phyloP scores from a whole-genome alignment of 129 eudicot species.

The Kitagawia praeruptora region DNA sequence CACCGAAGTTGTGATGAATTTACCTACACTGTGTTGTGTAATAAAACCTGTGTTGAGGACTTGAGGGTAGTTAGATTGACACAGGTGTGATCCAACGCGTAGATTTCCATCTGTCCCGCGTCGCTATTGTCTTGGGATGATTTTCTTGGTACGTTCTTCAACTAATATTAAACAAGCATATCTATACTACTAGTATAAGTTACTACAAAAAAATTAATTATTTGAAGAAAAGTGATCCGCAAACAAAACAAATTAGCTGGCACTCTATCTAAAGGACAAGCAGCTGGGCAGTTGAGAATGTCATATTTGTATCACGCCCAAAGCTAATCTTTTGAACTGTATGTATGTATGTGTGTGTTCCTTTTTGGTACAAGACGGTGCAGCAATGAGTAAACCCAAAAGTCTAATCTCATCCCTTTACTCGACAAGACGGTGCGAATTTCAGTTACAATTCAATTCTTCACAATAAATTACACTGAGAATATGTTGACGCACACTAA shows the following conservation, averaged over 20 bases:
- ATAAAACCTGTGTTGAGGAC: neutral
- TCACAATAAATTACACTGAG: neutral
- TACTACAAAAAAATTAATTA: neutral
- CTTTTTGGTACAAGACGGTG: neutral
- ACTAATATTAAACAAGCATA: neutral
- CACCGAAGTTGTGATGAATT: neutral
- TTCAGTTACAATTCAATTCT: neutral
- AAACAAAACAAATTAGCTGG: neutral
- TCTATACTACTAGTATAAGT: neutral
- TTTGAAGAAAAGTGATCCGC: neutral
- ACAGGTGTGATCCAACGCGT: neutral
- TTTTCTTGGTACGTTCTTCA: constrained; percentile 1
- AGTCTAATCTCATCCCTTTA: neutral
- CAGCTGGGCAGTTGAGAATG: constrained; percentile 1
- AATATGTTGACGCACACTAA: neutral
- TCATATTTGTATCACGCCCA: neutral
- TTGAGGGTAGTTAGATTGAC: neutral
- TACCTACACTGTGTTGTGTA: neutral
- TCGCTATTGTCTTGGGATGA: neutral
- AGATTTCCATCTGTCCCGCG: constrained; percentile 4
- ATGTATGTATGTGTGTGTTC: neutral
- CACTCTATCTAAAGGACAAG: neutral
- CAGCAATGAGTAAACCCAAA: neutral
- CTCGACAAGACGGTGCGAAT: neutral
- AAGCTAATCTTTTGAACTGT: neutral